These are phyloP conservation scores for Notholithocarpus densiflorus DNA, from an alignment of 306 rosid species.

Conservation along the genomic window DNA sequence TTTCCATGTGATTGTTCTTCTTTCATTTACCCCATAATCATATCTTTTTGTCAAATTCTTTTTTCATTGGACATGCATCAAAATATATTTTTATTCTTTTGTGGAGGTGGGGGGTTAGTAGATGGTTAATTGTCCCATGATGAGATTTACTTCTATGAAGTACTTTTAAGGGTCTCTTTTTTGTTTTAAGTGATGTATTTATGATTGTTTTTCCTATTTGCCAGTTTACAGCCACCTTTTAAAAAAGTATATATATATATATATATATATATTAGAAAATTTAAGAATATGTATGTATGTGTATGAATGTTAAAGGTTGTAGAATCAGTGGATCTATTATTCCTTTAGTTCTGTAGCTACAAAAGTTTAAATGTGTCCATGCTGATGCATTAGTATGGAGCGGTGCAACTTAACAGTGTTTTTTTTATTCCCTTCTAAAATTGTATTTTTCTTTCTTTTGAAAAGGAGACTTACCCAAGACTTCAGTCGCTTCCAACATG, in stretches of 20 bases:
- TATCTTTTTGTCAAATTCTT: neutral
- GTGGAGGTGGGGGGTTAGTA: neutral
- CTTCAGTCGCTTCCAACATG: slow-evolving; percentile 39
- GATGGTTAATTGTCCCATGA: neutral
- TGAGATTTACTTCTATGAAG: neutral
- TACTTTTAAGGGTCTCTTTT: neutral
- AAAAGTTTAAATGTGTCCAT: slow-evolving; percentile 7
- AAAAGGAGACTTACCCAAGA: slow-evolving; percentile 35
- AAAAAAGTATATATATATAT: too few species aligned
- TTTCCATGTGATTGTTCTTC: neutral
- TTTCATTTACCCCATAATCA: neutral
- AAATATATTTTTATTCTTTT: too few species aligned
- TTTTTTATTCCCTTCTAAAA: slow-evolving; percentile 29
- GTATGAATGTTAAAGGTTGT: slow-evolving; percentile 5
- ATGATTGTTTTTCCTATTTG: too few species aligned
- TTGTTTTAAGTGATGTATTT: too few species aligned
- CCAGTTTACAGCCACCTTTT: too few species aligned
- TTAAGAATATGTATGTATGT: slow-evolving; percentile 5
- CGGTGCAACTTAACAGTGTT: slow-evolving; percentile 26
- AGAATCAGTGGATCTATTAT: slow-evolving; percentile 1
- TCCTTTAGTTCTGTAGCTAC: slow-evolving; percentile 1
- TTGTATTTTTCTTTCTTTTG: slow-evolving; percentile 31
- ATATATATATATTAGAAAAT: too few species aligned
- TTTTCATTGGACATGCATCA: neutral
- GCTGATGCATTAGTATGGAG: slow-evolving; percentile 16